Evolutionary conservation across 2,329 filamentous ascomycete genomes (phyloP).

Genomic region (Ilyonectria sp.): DNA sequence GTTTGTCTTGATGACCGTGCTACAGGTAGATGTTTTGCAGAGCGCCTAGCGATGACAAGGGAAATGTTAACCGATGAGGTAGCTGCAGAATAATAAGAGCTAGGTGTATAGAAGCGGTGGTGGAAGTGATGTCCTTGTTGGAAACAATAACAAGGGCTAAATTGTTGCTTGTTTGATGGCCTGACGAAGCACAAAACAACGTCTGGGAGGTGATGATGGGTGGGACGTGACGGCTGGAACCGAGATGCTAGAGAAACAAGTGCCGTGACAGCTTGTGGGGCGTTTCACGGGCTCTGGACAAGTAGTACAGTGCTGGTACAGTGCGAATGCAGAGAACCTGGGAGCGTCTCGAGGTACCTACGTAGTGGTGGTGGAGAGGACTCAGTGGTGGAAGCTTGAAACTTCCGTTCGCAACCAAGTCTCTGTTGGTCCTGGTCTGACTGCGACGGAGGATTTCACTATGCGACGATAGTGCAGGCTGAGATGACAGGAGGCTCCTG

Average conservation of each 20-base stretch:
- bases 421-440: background rate
- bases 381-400: conserved; percentile 5
- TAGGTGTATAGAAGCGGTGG: background rate
- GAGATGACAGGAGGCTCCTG: background rate
- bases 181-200: conserved; percentile 35
- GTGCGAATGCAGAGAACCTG: conserved; percentile 32
- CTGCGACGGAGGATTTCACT: conserved; percentile 10
- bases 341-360: conserved; percentile 12
- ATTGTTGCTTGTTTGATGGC: background rate
- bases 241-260: conserved; percentile 46
- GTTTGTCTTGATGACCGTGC: conserved; percentile 1
- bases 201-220: conserved; percentile 36
- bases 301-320: conserved; percentile 39
- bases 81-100: background rate
- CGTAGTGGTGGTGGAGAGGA: too few relatives aligned
- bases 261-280: conserved; percentile 41
- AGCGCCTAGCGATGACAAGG: background rate
- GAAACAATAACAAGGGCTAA: background rate
- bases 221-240: conserved; percentile 35
- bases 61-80: background rate
- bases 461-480: background rate
- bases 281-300: conserved; percentile 29
- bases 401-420: conserved; percentile 23
- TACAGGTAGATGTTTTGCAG: background rate
- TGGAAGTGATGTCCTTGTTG: background rate